Base-by-base conservation (phyloP, 225 moss, liverwort and hornwort genomes). In the Thuidium tamariscinum region DNA sequence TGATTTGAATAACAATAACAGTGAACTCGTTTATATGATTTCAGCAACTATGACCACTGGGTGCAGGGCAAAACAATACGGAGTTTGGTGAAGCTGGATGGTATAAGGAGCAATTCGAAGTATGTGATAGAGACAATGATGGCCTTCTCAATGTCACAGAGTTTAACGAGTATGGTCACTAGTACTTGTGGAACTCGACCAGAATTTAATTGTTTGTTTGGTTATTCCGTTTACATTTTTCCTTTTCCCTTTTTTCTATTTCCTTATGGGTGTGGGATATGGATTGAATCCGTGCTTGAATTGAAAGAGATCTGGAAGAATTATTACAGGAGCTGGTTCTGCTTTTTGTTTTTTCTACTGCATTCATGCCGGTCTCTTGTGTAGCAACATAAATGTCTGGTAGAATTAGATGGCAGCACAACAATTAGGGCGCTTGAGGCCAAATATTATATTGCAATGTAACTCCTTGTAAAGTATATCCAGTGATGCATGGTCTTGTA, bases 51-150 rank as follows among this genome's bases (percentile, higher is more conserved):
- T 83, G 39, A 41, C 75, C 73, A 41, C 73, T 83, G 75, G 49
- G 65, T 84, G 81, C 92, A 91, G 90, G 87, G 56, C 86, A 89
- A 70, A 92, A 94, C 75, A 87, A 82, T 56, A 89, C 90, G 82
- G 94, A 95, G 17, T 82, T 89, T 30, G 95, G 94, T 34, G 93
- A 91, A 88, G 93, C 93, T 80, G 94, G 91, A 87, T 96, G 95
- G 96, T 94, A 93, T 74, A 92, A 86, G 81, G 94, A 95, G 89
- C 96, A 96, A 67, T 95, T 95, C 84, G 86, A 90, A 57, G 88
- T 91, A 83, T 94, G 94, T 66, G 95, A 96, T 89, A 90, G 82
- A 81, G 92, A 95, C 79, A 86, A 92, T n/a, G 88, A 94, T 89
- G 92, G 90, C 25, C 84, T 90, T 62, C 92, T 96, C 87, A 96